Evolutionary conservation across 2,329 filamentous ascomycete species (phyloP), one percentile per base, ranked within the genome.

Genomic region (Colletotrichum higginsianum): DNA sequence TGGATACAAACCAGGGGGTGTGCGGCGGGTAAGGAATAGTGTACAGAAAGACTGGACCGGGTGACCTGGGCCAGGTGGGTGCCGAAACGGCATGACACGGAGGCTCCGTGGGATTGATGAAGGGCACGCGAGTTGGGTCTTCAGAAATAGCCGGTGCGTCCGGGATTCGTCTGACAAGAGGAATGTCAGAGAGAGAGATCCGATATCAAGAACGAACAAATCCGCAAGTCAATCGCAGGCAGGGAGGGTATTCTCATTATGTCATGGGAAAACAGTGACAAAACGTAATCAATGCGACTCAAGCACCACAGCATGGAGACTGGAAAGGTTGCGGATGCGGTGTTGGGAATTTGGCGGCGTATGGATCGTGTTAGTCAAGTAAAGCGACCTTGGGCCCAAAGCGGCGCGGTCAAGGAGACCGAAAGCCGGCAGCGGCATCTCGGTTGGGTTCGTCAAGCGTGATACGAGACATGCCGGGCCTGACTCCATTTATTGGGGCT

Each of bases 151-250:
- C 38, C 46, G 65, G 49, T 57, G 56, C 30, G 50, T 38, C 58
- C 13, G 65, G 69, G 35, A 38, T 69, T 72, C 66, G 42, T 61
- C 66, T 72, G 65, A 69, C 63, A 60, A 38, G 56, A 23, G 30
- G 65, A 53, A 42, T 23, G 38, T 42, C 13, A 38, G 52, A 38
- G 53, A 23, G 4, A 15, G 21, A 26, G 35, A 38, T n/a, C 26
- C 15, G 35, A 15, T 12, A 16, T n/a, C 9, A 4, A 12, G 6
- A 18, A 35, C 38, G 65, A 60, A 30, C 40, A 50, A 55, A 9
- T 44, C 21, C 30, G 42, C 35, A 15, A 26, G 16, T 30, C 47
- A n/a, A 16, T 21, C 12, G 30, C 18, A 23, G 13, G 35, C 35
- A 40, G 26, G 42, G 16, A 49, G 62, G 47, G 47, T 40, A 40